Evolutionary conservation across 2,329 filamentous ascomycete genomes (phyloP).

Genomic region (Aaosphaeria arxii): DNA sequence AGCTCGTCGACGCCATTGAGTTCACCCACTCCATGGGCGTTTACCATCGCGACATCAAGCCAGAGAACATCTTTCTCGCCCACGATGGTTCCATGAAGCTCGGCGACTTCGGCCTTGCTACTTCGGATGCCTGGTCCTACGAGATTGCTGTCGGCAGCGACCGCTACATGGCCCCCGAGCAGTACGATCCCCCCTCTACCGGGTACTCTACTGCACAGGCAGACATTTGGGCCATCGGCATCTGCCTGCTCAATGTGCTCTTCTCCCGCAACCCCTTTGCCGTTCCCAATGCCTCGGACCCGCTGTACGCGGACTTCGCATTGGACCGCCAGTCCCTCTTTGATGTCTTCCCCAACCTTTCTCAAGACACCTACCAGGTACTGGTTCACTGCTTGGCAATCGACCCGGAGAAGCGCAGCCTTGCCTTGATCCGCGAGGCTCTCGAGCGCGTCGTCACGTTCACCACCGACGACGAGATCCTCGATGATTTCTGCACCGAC

Average conservation of each 20-base stretch:
- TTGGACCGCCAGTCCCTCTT: slow-evolving; percentile 94
- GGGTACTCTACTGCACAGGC: slow-evolving; percentile 93
- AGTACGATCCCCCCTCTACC: slow-evolving; percentile 82
- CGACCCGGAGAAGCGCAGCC: slow-evolving; percentile 83
- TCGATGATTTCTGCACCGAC: slow-evolving; percentile 90
- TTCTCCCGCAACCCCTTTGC: slow-evolving; percentile 97
- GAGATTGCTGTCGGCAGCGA: slow-evolving; percentile 95
- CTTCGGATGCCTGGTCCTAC: slow-evolving; percentile 82
- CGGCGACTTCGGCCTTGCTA: slow-evolving; percentile 92
- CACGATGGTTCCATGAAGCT: slow-evolving; percentile 89
- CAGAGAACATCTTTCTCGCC: slow-evolving; percentile 96
- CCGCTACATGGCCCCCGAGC: slow-evolving; percentile 98
- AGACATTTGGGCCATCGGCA: slow-evolving; percentile 95
- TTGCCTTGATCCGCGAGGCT: slow-evolving; percentile 73
- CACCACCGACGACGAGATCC: slow-evolving; percentile 84
- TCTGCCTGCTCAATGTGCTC: slow-evolving; percentile 92
- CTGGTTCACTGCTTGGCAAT: slow-evolving; percentile 86
- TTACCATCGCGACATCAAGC: slow-evolving; percentile 98
- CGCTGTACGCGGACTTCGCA: slow-evolving; percentile 88
- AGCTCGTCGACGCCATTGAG: slow-evolving; percentile 84
- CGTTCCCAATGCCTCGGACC: slow-evolving; percentile 83
- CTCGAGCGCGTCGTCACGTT: slow-evolving; percentile 81
- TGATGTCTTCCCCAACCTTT: slow-evolving; percentile 98
- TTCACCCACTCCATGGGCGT: slow-evolving; percentile 89
- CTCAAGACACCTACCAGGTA: slow-evolving; percentile 94